Base-by-base conservation (phyloP, 2,329 filamentous ascomycete genomes). In the Capronia epimyces region DNA sequence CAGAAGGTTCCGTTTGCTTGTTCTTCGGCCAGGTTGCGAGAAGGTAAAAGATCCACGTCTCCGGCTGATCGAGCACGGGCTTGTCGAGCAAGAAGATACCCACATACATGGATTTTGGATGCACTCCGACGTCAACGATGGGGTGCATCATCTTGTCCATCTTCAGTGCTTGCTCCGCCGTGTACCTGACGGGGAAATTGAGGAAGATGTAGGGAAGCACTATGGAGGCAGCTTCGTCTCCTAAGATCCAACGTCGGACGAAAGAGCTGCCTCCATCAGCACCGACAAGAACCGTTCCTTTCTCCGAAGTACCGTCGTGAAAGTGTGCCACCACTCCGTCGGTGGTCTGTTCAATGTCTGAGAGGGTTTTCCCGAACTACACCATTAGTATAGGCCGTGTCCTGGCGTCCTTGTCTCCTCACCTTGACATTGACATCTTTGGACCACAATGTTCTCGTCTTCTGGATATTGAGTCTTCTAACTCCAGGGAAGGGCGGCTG, bases 391-490 rank as follows among this genome's bases (percentile, higher is more conserved):
- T 31, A 15, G 15, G 3, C 4, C 16, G 16, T 21, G 10, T 7
- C 20, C 6, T 21, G 20, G n/a, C 39, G 3, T 3, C 8, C 4
- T 15, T 8, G n/a, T 18, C n/a, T 2, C 40, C 47, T 21, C 12
- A 52, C 56, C 47, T 58, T 46, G 43, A 53, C 49, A 32, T 55
- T 52, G 6, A 72, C 58, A 20, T 68, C 64, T 5, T 71, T 40
- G 0, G 62, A 64, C 37, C 61, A 62, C 0, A 63, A 55, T 32
- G 49, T 59, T 59, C 71, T 69, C 3, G 72, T 59, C 7, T 67
- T 41, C 20, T 67, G 61, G 37, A 69, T 69, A 1, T 67, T 71
- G 12, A 64, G 48, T 21, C 68, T 66, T 49, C 66, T 65, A 51
- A 65, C 67, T 10, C 61, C 52, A 1, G 52, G 50, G 15, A 58